These are phyloP conservation scores for Jacaranda mimosifolia DNA, from an alignment of 257 asterid species.

Conservation along the genomic window DNA sequence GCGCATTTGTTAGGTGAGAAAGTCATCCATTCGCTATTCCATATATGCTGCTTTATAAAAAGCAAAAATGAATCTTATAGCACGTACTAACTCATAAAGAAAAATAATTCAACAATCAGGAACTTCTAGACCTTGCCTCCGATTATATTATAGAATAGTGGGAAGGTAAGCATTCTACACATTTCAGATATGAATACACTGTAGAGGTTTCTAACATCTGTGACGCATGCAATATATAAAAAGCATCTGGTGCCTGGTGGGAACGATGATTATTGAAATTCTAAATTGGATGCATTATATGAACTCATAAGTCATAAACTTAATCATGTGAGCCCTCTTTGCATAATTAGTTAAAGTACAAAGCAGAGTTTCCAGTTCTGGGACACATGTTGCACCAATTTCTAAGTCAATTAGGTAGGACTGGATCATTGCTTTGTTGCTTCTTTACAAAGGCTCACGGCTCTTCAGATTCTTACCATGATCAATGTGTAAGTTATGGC, in stretches of 20 bases:
- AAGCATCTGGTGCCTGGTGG: neutral
- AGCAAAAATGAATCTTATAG: neutral
- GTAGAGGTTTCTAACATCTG: neutral
- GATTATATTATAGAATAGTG: neutral
- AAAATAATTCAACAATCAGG: constrained; percentile 5
- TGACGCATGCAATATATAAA: constrained; percentile 13
- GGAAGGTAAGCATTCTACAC: neutral
- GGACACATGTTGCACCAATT: constrained; percentile 7
- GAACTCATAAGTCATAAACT: constrained; percentile 10
- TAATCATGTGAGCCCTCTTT: neutral
- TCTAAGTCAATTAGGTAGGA: neutral
- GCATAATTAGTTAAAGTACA: neutral
- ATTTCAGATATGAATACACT: neutral
- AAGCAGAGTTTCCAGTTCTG: constrained; percentile 9
- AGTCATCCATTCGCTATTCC: neutral
- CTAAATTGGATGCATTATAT: neutral
- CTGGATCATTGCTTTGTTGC: neutral
- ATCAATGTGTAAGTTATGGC: neutral
- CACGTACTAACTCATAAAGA: neutral
- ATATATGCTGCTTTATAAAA: neutral
- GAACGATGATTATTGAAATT: constrained; percentile 8
- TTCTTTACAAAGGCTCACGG: neutral
- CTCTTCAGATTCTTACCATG: constrained; percentile 21
- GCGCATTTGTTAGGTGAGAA: constrained; percentile 7
- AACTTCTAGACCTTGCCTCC: constrained; percentile 21